A percentile compares a stretch with the other conserved stretches of the same genome.
phyloP scores from a whole-genome alignment of 1,284 basidiomycete species.

The Malassezia restricta region DNA sequence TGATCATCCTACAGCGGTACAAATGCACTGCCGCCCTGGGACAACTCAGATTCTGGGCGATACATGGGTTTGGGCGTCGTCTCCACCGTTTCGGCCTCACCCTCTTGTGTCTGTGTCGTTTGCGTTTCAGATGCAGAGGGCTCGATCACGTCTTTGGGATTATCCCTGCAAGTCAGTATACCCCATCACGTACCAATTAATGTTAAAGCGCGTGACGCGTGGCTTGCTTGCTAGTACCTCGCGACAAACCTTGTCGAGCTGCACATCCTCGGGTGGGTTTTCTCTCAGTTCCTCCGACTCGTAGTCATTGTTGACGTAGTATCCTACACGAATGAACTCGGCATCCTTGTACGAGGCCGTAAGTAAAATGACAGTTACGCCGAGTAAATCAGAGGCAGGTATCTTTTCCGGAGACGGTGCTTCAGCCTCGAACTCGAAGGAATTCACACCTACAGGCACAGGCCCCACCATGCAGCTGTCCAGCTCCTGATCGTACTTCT shows the following conservation, averaged over 20 bases:
- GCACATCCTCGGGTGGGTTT: conserved; percentile 38
- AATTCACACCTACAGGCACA: conserved; percentile 70
- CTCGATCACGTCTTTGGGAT: conserved; percentile 3
- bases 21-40: conserved; percentile 7
- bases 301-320: conserved; percentile 98
- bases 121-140: background rate
- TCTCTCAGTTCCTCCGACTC: conserved; percentile 63
- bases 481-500: conserved; percentile 85
- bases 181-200: conserved; percentile 44
- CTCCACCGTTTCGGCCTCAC: conserved; percentile 1
- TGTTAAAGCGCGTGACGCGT: conserved; percentile 67
- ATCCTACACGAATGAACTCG: conserved; percentile 95
- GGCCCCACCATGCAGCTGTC: conserved; percentile 70
- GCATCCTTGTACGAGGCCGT: conserved; percentile 79
- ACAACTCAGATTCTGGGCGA: background rate
- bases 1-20: background rate
- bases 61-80: conserved; percentile 6
- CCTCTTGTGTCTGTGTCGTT: background rate
- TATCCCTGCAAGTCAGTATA: conserved; percentile 2
- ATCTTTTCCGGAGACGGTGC: conserved; percentile 55
- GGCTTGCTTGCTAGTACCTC: conserved; percentile 80
- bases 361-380: conserved; percentile 78
- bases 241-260: conserved; percentile 56
- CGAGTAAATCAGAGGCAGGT: conserved; percentile 68
- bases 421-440: conserved; percentile 75